Conservation (phyloP, 306 rosid species). For the Betula pendula region DNA sequence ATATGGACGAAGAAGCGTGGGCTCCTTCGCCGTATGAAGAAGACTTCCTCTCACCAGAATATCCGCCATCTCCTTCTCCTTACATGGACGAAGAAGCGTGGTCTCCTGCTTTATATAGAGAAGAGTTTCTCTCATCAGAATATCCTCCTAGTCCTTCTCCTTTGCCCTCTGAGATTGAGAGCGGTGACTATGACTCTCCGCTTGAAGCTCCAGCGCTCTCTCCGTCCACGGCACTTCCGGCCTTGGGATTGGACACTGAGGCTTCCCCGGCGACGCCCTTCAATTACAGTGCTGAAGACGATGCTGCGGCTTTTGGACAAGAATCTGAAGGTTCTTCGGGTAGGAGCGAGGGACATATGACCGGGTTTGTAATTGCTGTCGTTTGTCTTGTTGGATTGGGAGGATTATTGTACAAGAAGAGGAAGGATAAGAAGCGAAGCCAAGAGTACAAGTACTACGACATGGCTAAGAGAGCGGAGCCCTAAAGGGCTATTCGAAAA, state of each 20-base stretch:
- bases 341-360: not conserved
- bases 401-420: slow-evolving; percentile 25
- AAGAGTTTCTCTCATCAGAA: not conserved
- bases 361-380: slow-evolving; percentile 13
- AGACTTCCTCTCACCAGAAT: no score
- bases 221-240: not conserved
- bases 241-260: not conserved
- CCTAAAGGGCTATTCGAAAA: no score
- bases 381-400: slow-evolving; percentile 42
- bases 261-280: slow-evolving; percentile 3
- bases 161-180: slow-evolving; percentile 11
- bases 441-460: not conserved
- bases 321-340: not conserved
- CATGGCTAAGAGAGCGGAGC: not conserved
- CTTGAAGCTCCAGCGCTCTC: slow-evolving; percentile 14
- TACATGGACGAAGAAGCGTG: no score
- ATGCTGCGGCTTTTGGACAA: slow-evolving; percentile 1
- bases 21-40: no score
- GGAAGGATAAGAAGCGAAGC: slow-evolving; percentile 8
- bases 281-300: slow-evolving; percentile 28
- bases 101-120: no score
- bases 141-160: not conserved
- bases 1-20: no score
- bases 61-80: no score
- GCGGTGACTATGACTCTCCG: not conserved